These are phyloP conservation scores for Yarrowia sp. DNA, from an alignment of 805 yeast genomes.

Conservation along the genomic window DNA sequence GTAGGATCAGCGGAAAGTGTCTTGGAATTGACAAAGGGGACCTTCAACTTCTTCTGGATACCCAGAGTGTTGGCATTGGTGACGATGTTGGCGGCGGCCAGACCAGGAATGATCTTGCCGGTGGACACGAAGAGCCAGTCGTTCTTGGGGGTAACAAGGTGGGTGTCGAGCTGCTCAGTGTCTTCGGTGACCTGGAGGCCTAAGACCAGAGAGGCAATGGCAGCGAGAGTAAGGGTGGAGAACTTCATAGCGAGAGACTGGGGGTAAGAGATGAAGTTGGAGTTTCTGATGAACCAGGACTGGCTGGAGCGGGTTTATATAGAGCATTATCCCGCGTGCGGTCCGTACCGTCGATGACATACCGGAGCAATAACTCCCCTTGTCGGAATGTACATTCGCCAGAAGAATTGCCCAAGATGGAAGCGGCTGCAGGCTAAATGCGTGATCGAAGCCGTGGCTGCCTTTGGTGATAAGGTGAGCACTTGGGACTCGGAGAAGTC, in stretches of 20 bases:
- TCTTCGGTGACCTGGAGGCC: background rate
- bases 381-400: background rate
- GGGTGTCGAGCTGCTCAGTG: background rate
- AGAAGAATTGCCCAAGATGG: background rate
- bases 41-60: background rate
- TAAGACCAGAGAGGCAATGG: background rate
- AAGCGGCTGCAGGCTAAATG: background rate
- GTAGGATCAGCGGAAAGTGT: background rate
- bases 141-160: background rate
- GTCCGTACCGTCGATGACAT: no score
- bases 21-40: background rate
- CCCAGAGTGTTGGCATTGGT: background rate
- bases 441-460: no score
- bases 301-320: background rate
- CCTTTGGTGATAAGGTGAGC: no score
- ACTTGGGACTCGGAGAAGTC: no score
- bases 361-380: no score
- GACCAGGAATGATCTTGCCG: background rate
- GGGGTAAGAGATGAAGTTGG: background rate
- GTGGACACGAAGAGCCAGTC: background rate
- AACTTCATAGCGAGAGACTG: constrained; percentile 1
- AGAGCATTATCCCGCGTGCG: no score
- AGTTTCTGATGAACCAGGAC: background rate
- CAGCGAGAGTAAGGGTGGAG: background rate
- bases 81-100: background rate